A percentile compares a stretch with the other conserved stretches of the same genome.
phyloP scores from a whole-genome alignment of 2,329 filamentous ascomycete genomes.

The Zymoseptoria brevis region DNA sequence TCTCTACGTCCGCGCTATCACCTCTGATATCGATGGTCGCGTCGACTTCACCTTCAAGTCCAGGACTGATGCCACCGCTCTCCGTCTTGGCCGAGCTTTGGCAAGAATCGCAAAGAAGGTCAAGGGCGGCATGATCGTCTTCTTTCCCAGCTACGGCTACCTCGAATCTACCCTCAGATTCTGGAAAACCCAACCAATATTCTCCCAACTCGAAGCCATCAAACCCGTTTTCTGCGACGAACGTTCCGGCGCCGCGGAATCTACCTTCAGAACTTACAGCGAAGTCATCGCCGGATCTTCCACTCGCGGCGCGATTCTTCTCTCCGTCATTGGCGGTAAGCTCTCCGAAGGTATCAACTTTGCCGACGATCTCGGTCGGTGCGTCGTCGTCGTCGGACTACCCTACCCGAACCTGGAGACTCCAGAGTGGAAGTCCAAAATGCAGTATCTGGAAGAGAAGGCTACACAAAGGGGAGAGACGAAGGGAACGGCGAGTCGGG shows the following conservation, averaged over 20 bases:
- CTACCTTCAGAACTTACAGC: conserved; percentile 66
- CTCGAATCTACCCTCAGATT: conserved; percentile 58
- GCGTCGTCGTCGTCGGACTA: conserved; percentile 82
- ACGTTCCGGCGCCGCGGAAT: conserved; percentile 53
- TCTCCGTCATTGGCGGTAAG: conserved; percentile 88
- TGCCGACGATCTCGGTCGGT: conserved; percentile 79
- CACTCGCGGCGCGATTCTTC: conserved; percentile 64
- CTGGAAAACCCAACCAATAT: conserved; percentile 33
- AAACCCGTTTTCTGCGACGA: conserved; percentile 48
- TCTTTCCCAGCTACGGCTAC: conserved; percentile 93
- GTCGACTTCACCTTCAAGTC: conserved; percentile 88
- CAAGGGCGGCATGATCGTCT: conserved; percentile 83
- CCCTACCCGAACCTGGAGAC: conserved; percentile 87
- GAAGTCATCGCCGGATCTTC: conserved; percentile 46
- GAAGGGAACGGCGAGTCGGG: conserved; percentile 50
- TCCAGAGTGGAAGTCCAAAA: conserved; percentile 86
- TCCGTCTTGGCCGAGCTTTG: conserved; percentile 65
- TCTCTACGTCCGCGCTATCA: conserved; percentile 68
- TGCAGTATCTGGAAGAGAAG: conserved; percentile 71
- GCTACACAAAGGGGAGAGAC: conserved; percentile 30
- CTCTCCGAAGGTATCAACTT: conserved; percentile 99
- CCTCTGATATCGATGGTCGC: conserved; percentile 37
- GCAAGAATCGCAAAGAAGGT: conserved; percentile 64
- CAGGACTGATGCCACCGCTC: conserved; percentile 58
- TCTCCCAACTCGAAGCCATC: conserved; percentile 16